phyloP scores from a whole-genome alignment of 768 basidiomycete genomes.

The Suillus sp. region DNA sequence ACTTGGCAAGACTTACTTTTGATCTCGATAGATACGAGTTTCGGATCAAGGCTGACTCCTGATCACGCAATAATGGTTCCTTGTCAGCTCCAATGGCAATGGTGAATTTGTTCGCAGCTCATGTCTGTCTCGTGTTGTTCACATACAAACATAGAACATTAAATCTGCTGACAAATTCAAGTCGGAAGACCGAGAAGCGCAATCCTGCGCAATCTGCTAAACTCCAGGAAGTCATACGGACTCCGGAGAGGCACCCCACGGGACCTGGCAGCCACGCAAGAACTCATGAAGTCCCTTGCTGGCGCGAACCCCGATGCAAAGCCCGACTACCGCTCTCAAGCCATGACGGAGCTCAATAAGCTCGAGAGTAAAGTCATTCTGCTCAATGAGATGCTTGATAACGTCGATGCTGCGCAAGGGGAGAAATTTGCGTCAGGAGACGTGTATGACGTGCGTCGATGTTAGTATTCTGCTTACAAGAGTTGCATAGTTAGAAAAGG shows the following conservation, averaged over 20 bases:
- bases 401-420: constrained; percentile 68
- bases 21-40: too few species aligned
- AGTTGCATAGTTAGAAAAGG: too few species aligned
- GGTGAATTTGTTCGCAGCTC: constrained; percentile 17
- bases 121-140: constrained; percentile 28
- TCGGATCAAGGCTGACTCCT: too few species aligned
- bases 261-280: constrained; percentile 93
- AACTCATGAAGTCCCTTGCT: constrained; percentile 93
- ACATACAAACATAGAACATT: constrained; percentile 56
- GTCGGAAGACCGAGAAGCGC: constrained; percentile 91
- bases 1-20: too few species aligned
- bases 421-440: constrained; percentile 88
- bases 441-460: constrained; percentile 77
- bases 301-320: constrained; percentile 97
- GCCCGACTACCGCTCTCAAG: constrained; percentile 91
- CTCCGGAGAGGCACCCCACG: constrained; percentile 91
- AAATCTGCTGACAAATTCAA: constrained; percentile 97
- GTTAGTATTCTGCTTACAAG: too few species aligned
- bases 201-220: constrained; percentile 97
- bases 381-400: constrained; percentile 97
- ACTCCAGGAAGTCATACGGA: constrained; percentile 99
- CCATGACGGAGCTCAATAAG: constrained; percentile 88
- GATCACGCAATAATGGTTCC: too few species aligned
- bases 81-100: too few species aligned
- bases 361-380: constrained; percentile 93